Conservation (phyloP, 768 basidiomycete genomes). For the Pleurotus tuoliensis region DNA sequence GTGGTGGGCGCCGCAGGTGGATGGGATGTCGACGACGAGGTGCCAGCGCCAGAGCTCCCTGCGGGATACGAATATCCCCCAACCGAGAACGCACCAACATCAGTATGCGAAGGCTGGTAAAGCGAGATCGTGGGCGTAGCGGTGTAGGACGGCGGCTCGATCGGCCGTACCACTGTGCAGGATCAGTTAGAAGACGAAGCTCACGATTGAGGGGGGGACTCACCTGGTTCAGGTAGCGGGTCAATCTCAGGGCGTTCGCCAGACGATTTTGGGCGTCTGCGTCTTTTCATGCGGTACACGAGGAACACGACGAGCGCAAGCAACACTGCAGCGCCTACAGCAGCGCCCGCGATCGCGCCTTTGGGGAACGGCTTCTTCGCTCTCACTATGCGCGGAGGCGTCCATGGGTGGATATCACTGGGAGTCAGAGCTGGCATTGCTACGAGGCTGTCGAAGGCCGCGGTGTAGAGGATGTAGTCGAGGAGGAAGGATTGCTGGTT, state of each 20-base stretch:
- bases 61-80: too few species aligned
- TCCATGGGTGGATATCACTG: constrained; percentile 6
- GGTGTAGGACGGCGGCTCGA: too few species aligned
- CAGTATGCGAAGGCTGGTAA: too few species aligned
- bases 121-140: too few species aligned
- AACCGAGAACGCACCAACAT: too few species aligned
- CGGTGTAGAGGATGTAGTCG: constrained; percentile 37
- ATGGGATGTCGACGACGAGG: too few species aligned
- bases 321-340: constrained; percentile 14
- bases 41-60: too few species aligned
- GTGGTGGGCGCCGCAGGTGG: too few species aligned
- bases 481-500: constrained; percentile 28
- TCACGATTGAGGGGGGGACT: background rate
- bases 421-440: constrained; percentile 11
- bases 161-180: too few species aligned
- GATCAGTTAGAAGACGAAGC: too few species aligned
- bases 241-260: background rate
- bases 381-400: background rate
- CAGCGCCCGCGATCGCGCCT: constrained; percentile 14
- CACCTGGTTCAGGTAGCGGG: constrained; percentile 1
- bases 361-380: background rate
- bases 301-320: constrained; percentile 1
- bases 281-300: background rate
- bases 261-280: background rate
- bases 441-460: constrained; percentile 24